Conservation (phyloP, 331 rosid species). For the Erythrophleum ivorense region DNA sequence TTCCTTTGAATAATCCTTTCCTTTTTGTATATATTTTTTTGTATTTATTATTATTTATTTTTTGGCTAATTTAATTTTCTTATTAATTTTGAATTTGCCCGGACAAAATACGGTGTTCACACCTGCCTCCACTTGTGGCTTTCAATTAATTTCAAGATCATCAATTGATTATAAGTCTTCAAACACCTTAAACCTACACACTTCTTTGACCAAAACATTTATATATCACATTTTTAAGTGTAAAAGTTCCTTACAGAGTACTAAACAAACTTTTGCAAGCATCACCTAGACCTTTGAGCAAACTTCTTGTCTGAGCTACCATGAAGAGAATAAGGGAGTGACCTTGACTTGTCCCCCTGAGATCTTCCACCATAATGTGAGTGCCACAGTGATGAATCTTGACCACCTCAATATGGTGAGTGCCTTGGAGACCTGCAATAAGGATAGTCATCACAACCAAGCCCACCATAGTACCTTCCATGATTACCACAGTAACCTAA, state of each 20-base stretch:
- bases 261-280: not conserved
- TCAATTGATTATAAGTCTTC: not conserved
- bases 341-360: constrained; percentile 85
- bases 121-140: not conserved
- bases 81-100: too few species aligned
- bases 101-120: too few species aligned
- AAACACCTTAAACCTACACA: not conserved
- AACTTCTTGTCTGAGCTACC: constrained; percentile 80
- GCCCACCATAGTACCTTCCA: constrained; percentile 63
- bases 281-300: constrained; percentile 68
- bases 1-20: too few species aligned
- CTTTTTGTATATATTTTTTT: too few species aligned
- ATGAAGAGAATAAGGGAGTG: constrained; percentile 64
- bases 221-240: not conserved
- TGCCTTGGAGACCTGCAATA: constrained; percentile 86
- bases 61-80: too few species aligned
- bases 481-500: constrained; percentile 55
- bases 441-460: constrained; percentile 76
- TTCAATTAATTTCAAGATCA: not conserved
- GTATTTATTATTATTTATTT: too few species aligned
- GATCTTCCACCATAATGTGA: constrained; percentile 80
- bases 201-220: not conserved
- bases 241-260: not conserved
- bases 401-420: constrained; percentile 78
- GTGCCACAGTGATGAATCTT: constrained; percentile 71